phyloP scores from a whole-genome alignment of 129 eudicot genomes.

The Dittrichia graveolens region DNA sequence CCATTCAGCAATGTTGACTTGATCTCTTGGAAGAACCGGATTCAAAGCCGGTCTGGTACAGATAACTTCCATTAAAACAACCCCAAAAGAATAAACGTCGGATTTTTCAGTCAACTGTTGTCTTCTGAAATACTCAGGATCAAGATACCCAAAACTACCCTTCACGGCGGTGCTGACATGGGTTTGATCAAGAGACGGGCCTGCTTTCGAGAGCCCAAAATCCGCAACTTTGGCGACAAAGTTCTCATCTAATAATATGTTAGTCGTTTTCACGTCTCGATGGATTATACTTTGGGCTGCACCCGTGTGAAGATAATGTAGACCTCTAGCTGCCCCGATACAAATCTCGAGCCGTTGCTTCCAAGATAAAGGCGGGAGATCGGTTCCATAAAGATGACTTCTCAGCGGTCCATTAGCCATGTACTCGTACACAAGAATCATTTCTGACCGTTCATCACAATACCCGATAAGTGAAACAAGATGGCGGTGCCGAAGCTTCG shows the following conservation, averaged over 20 bases:
- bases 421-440: slow-evolving; percentile 78
- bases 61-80: slow-evolving; percentile 70
- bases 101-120: slow-evolving; percentile 34
- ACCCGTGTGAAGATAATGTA: slow-evolving; percentile 86
- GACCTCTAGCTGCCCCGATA: slow-evolving; percentile 81
- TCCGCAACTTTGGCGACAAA: slow-evolving; percentile 79
- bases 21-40: slow-evolving; percentile 79
- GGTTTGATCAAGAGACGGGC: slow-evolving; percentile 77
- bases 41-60: slow-evolving; percentile 74
- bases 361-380: slow-evolving; percentile 61
- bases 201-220: slow-evolving; percentile 80
- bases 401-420: slow-evolving; percentile 84
- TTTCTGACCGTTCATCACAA: slow-evolving; percentile 74
- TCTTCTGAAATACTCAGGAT: slow-evolving; percentile 42
- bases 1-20: slow-evolving; percentile 89
- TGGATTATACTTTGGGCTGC: slow-evolving; percentile 70
- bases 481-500: slow-evolving; percentile 77
- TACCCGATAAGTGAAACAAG: slow-evolving; percentile 74
- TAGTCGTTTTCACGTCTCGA: slow-evolving; percentile 79
- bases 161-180: slow-evolving; percentile 86
- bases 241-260: slow-evolving; percentile 71
- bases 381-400: slow-evolving; percentile 63
- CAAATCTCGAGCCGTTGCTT: slow-evolving; percentile 66
- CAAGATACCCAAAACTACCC: slow-evolving; percentile 47
- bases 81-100: slow-evolving; percentile 60